Percentiles rank a stretch among this genome's conserved stretches.
phyloP scores from a whole-genome alignment of 2,329 filamentous ascomycete genomes.

The Apiospora aurea region DNA sequence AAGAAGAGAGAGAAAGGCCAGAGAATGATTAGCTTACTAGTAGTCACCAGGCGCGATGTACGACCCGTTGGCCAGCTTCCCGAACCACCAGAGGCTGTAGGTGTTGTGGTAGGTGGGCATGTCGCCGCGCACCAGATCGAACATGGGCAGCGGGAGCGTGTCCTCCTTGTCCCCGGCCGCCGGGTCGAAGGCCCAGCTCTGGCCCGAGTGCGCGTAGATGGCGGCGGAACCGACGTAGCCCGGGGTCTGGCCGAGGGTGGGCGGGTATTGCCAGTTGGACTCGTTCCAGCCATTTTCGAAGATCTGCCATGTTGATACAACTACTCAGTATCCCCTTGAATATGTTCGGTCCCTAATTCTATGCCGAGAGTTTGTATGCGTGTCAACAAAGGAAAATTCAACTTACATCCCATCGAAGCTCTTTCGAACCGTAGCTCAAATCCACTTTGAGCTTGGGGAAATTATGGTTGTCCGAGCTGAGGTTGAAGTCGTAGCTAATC shows the following conservation, averaged over 20 bases:
- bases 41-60: conserved; percentile 14
- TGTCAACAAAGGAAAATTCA: too few relatives aligned
- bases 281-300: neutral
- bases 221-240: conserved; percentile 16
- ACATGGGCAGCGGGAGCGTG: neutral
- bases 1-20: neutral
- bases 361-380: too few relatives aligned
- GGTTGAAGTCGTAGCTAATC: neutral
- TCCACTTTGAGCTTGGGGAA: conserved; percentile 12
- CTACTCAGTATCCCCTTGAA: too few relatives aligned
- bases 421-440: conserved; percentile 4
- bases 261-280: conserved; percentile 20
- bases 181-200: conserved; percentile 11
- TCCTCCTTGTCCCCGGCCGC: neutral
- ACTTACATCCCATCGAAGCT: conserved; percentile 23
- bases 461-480: neutral
- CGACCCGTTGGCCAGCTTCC: conserved; percentile 2
- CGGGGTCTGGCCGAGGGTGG: neutral
- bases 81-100: conserved; percentile 20
- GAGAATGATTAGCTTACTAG: neutral
- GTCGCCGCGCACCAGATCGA: neutral
- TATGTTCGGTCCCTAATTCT: too few relatives aligned
- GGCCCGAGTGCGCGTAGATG: conserved; percentile 4
- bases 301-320: too few relatives aligned
- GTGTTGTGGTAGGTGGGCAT: neutral